These are phyloP conservation scores for Amanita brunnescens DNA, from an alignment of 768 basidiomycete species.

Conservation along the genomic window DNA sequence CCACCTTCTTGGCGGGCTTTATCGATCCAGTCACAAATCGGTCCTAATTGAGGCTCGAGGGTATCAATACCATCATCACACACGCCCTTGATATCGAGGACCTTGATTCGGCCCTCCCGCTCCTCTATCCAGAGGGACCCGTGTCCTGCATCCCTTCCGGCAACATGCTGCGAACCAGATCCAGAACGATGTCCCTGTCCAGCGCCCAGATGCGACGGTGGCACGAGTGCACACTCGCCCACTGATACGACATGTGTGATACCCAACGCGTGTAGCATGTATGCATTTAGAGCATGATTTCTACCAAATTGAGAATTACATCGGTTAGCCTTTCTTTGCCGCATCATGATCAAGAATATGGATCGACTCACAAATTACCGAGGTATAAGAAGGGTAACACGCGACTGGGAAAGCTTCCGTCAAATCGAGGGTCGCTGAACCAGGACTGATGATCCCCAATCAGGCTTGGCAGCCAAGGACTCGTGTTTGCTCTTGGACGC, in stretches of 20 bases:
- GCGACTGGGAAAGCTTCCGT: slow-evolving; percentile 91
- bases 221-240: slow-evolving; percentile 87
- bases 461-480: slow-evolving; percentile 52
- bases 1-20: slow-evolving; percentile 75
- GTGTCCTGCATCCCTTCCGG: slow-evolving; percentile 42
- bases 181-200: slow-evolving; percentile 12
- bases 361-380: slow-evolving; percentile 75
- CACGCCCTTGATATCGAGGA: slow-evolving; percentile 85
- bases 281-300: slow-evolving; percentile 89
- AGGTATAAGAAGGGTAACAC: slow-evolving; percentile 90
- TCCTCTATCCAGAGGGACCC: slow-evolving; percentile 86
- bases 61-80: slow-evolving; percentile 97
- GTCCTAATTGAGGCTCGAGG: slow-evolving; percentile 78
- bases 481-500: slow-evolving; percentile 65
- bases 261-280: slow-evolving; percentile 92
- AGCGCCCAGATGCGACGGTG: slow-evolving; percentile 31
- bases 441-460: slow-evolving; percentile 78
- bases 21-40: slow-evolving; percentile 93
- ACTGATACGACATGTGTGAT: slow-evolving; percentile 97
- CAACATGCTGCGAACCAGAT: slow-evolving; percentile 26
- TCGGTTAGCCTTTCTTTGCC: background rate
- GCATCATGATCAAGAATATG: slow-evolving; percentile 9
- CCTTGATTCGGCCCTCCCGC: slow-evolving; percentile 81
- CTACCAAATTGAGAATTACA: slow-evolving; percentile 28
- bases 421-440: slow-evolving; percentile 91